Evolutionary conservation across 83 land plant genomes (phyloP), one percentile per base, ranked within the genome.

Genomic region (Diphasiastrum complanatum): DNA sequence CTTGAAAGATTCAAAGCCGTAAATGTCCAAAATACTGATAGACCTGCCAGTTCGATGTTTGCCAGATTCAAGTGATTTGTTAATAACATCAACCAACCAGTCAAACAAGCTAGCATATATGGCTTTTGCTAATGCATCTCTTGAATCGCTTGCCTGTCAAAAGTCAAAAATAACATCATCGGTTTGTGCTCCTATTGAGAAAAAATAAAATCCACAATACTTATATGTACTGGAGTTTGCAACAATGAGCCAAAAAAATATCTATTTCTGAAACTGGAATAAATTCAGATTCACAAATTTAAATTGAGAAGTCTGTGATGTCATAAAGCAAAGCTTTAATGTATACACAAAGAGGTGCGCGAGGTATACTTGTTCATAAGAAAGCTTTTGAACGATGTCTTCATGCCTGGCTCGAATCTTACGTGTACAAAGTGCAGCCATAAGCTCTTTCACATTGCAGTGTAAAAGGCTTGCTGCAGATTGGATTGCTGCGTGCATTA

Each of bases 71-170:
- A 95, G 62, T 43, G 99, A 89, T 48, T 73, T 86, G 78, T 95
- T 95, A 58, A 95, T 84, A 61, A 83, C 85, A 33, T 86, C 97
- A 24, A 95, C 93, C 61, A 95, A 73, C 96, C 96, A 95, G 28
- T 89, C 99, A 79, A 95, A 95, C 68, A 95, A 74, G 66, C 84
- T 77, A 40, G 97, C 85, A 78, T 95, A 95, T 33, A 95, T 69
- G 28, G 93, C 82, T 69, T 95, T 95, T 46, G 99, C 99, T 72
- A 95, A 71, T 36, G 99, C 99, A 75, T 95, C 99, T 66, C 99
- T 80, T 24, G 93, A 63, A 60, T 95, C 97, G 64, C 69, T 75
- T 16, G 99, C 97, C 99, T 95, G n/a, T n/a, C n/a, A n/a, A n/a
- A n/a, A n/a, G n/a, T n/a, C n/a, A n/a, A n/a, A 36, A 29, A 30